A percentile compares a stretch with the other conserved stretches of the same genome.
Evolutionary conservation across 805 yeast genomes (phyloP).

Genomic region (Schizosaccharomyces octosporus): DNA sequence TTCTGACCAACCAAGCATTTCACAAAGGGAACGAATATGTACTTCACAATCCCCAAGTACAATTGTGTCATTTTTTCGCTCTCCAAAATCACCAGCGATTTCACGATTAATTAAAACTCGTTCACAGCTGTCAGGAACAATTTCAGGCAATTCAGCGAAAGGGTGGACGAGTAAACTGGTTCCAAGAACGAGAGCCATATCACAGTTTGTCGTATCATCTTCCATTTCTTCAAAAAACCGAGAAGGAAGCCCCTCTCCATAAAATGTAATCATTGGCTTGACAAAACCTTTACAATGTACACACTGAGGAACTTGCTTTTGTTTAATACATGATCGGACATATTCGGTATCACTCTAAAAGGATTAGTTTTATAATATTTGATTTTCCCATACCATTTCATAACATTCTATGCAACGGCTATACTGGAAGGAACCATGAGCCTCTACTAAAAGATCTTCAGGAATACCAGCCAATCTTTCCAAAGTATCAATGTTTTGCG

Average conservation of each 20-base stretch:
- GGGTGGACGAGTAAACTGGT: conserved; percentile 79
- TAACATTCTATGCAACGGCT: conserved; percentile 66
- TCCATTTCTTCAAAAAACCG: conserved; percentile 51
- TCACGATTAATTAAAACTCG: conserved; percentile 57
- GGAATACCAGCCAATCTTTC: conserved; percentile 64
- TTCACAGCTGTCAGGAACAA: conserved; percentile 14
- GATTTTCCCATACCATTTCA: conserved; percentile 20
- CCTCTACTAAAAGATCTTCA: conserved; percentile 48
- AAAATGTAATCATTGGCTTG: conserved; percentile 77
- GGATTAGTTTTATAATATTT: background rate
- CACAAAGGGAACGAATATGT: conserved; percentile 30
- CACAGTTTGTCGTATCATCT: conserved; percentile 26
- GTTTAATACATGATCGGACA: conserved; percentile 8
- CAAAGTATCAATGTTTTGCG: conserved; percentile 32
- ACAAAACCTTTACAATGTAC: conserved; percentile 43
- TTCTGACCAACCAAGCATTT: conserved; percentile 35
- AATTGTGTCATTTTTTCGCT: conserved; percentile 37
- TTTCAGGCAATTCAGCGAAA: conserved; percentile 61
- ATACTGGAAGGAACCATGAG: conserved; percentile 79
- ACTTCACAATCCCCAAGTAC: conserved; percentile 40
- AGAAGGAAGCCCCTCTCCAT: conserved; percentile 67
- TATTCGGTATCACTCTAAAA: background rate
- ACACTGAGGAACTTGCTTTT: conserved; percentile 23
- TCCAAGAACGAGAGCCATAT: conserved; percentile 71
- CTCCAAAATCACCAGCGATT: conserved; percentile 40